Conservation (phyloP, 2,329 filamentous ascomycete species). For the Colletotrichum simmondsii region DNA sequence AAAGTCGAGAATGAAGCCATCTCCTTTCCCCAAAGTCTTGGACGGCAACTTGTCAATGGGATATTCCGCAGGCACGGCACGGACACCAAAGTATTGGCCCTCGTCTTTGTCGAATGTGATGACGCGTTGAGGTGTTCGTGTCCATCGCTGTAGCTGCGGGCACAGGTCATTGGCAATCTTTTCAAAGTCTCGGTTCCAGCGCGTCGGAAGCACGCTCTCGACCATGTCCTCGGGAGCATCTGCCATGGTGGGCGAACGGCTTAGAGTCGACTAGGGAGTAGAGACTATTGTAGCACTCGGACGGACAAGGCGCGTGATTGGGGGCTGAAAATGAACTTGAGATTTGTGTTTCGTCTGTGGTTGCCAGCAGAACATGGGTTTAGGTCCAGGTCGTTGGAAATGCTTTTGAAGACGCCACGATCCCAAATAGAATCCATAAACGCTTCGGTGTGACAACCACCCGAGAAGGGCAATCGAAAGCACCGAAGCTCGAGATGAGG, state of each 20-base stretch:
- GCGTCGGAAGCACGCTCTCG: conserved; percentile 23
- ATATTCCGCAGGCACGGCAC: conserved; percentile 25
- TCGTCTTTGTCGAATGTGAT: conserved; percentile 38
- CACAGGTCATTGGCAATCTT: conserved; percentile 21
- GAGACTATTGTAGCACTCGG: neutral
- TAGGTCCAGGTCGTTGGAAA: neutral
- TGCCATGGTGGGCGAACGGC: conserved; percentile 7
- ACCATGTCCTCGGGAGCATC: conserved; percentile 22
- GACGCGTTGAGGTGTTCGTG: conserved; percentile 32
- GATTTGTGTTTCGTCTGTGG: neutral
- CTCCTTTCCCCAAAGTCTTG: conserved; percentile 39
- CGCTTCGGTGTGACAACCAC: conserved; percentile 14
- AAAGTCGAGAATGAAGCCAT: conserved; percentile 46
- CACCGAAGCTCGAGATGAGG: neutral
- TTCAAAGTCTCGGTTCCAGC: conserved; percentile 26
- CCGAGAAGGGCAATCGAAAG: conserved; percentile 14
- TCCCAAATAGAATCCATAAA: conserved; percentile 22
- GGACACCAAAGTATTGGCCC: conserved; percentile 38
- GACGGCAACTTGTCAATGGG: conserved; percentile 34
- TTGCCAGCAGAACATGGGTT: neutral
- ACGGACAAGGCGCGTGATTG: neutral
- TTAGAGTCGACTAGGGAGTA: neutral
- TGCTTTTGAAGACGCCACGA: conserved; percentile 1
- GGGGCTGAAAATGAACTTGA: neutral
- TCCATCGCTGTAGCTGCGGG: conserved; percentile 34